Percentiles rank a stretch among this genome's conserved stretches.
Evolutionary conservation across 2,329 filamentous ascomycete genomes (phyloP).

Genomic region (Cladosporium halotolerans): DNA sequence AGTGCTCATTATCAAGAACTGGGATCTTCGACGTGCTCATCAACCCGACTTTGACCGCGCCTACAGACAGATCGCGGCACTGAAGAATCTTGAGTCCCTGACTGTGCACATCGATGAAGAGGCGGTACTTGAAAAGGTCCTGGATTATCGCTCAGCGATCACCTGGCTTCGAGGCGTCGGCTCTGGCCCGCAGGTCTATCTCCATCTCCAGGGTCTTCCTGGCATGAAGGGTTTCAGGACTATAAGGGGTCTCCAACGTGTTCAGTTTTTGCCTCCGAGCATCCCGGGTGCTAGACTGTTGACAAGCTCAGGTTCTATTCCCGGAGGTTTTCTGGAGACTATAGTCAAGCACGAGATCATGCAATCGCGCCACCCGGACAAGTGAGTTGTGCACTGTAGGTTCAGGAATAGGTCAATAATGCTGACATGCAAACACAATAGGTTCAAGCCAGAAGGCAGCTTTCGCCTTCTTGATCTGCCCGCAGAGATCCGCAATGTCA

Average conservation of each 20-base stretch:
- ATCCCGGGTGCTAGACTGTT: conserved; percentile 10
- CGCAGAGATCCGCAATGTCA: conserved; percentile 14
- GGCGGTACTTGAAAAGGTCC: neutral
- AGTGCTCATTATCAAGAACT: neutral
- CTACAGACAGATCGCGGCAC: neutral
- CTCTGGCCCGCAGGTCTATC: conserved; percentile 15
- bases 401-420: too few relatives aligned
- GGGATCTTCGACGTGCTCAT: neutral
- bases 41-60: neutral
- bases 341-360: conserved; percentile 23
- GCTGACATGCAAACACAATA: too few relatives aligned
- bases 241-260: conserved; percentile 9
- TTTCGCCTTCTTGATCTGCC: conserved; percentile 15
- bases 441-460: neutral
- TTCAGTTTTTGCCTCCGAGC: neutral
- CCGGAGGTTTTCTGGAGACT: conserved; percentile 24
- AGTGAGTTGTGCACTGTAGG: neutral
- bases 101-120: neutral
- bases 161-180: neutral
- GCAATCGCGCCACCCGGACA: neutral
- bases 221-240: conserved; percentile 20
- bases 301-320: conserved; percentile 18
- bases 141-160: neutral
- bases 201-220: conserved; percentile 13
- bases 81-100: neutral